phyloP scores from a whole-genome alignment of 352 stramenopile species.

The Globisporangium uncinulatum region DNA sequence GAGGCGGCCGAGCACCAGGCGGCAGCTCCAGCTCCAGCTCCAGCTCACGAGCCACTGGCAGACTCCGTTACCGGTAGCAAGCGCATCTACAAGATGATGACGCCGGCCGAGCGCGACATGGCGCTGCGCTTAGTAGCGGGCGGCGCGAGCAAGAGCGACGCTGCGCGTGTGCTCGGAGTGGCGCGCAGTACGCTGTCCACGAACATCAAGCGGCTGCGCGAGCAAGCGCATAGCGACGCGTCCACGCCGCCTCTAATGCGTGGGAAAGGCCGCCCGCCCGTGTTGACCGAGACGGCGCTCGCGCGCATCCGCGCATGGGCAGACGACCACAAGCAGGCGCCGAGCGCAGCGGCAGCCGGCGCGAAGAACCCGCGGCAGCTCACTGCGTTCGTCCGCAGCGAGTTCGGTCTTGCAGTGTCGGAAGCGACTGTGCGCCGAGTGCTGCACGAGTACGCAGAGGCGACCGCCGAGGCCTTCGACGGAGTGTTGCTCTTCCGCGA shows the following conservation, averaged over 20 bases:
- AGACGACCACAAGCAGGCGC: background rate
- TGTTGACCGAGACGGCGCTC: background rate
- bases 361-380: background rate
- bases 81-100: slow-evolving; percentile 3
- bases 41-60: background rate
- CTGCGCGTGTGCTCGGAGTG: slow-evolving; percentile 2
- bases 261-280: background rate
- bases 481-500: background rate
- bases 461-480: background rate
- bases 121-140: slow-evolving; percentile 2
- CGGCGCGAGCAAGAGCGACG: slow-evolving; percentile 1
- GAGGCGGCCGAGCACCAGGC: no score
- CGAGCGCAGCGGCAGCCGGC: background rate
- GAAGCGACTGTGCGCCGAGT: slow-evolving; percentile 5
- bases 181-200: slow-evolving; percentile 1
- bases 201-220: slow-evolving; percentile 3
- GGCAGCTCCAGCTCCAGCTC: background rate
- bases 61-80: background rate
- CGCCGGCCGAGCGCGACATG: slow-evolving; percentile 1
- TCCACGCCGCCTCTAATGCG: background rate
- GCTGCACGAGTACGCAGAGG: slow-evolving; percentile 1
- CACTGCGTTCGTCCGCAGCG: background rate
- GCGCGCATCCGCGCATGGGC: slow-evolving; percentile 4
- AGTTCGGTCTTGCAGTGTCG: slow-evolving; percentile 2
- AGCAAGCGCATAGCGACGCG: background rate